Evolutionary conservation across 371 early-diverging fungal genomes (phyloP), one percentile per base, ranked within the genome.

Genomic region (Circinella umbellata): DNA sequence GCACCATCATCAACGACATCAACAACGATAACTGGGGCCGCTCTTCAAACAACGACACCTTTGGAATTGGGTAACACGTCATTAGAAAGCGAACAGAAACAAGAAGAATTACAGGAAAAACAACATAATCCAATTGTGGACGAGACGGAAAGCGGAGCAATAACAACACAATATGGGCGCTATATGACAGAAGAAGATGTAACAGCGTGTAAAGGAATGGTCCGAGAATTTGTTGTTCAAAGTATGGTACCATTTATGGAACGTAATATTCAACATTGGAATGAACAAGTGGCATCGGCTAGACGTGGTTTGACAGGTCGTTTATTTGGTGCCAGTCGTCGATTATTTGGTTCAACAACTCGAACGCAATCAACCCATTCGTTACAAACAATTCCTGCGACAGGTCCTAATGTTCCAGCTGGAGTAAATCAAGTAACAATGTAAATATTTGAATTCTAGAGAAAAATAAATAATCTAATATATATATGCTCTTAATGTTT

Each of bases 251-350:
- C 96, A 3, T 92, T 90, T 69, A 95, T 97, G 97, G 95, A 97
- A 72, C 84, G 94, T 27, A 91, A 88, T 66, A 89, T 97, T 64
- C 92, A 93, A 39, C 86, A 88, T 60, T 93, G 95, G 91, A 96
- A 95, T 76, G 98, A 97, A 67, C 95, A 96, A 79, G 92, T 96
- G 0, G 96, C 95, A 4, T 89, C 88, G 63, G 86, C 93, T 13
- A 87, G 99, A 63, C 86, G 96, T 55, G 97, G 98, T 1, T 73
- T 98, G 48, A 94, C 97, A 0, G 97, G 96, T 10, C 87, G 97
- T 3, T 80, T 98, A 18, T 94, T 95, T 71, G 93, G 89, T 7
- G 96, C 92, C 0, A 86, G 93, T 64, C 86, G 92, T 18, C 87
- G 94, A 60, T 92, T 94, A 66, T 95, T 98, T 81, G 93, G 93